A percentile compares a stretch with the other conserved stretches of the same genome.
Evolutionary conservation across 345 rosid species (phyloP).

Genomic region (Mercurialis annua): DNA sequence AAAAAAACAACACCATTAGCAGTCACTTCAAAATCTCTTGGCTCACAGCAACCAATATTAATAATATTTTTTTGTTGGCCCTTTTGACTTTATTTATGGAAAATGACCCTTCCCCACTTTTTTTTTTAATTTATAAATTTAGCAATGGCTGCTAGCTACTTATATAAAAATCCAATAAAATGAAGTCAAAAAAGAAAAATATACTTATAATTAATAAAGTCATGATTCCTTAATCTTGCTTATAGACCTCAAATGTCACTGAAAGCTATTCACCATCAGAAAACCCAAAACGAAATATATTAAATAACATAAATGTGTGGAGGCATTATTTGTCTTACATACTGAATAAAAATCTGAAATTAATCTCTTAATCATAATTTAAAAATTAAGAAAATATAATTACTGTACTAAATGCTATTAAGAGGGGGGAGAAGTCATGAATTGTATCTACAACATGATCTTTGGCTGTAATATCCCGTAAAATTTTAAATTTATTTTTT

Average conservation of each 20-base stretch:
- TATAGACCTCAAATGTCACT: too few species aligned
- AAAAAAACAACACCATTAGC: neutral
- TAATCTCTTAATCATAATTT: neutral
- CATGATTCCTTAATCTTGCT: too few species aligned
- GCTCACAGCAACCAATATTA: neutral
- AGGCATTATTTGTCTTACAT: too few species aligned
- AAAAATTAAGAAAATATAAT: too few species aligned
- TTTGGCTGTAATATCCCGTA: too few species aligned
- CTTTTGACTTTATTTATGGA: slow-evolving; percentile 10
- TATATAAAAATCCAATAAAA: neutral
- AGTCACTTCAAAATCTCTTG: neutral
- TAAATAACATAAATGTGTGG: neutral
- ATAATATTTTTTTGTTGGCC: neutral
- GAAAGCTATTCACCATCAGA: neutral
- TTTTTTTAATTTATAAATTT: neutral
- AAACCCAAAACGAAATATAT: neutral
- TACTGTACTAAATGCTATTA: too few species aligned
- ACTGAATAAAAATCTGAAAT: neutral
- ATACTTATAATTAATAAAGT: neutral
- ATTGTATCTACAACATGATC: too few species aligned
- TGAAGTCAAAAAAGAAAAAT: neutral
- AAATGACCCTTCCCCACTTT: neutral
- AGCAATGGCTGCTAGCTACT: slow-evolving; percentile 7
- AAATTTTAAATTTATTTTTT: too few species aligned
- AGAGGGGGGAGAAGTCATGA: too few species aligned